Evolutionary conservation across 805 yeast species (phyloP).

Genomic region (Zygosaccharomyces bisporus): DNA sequence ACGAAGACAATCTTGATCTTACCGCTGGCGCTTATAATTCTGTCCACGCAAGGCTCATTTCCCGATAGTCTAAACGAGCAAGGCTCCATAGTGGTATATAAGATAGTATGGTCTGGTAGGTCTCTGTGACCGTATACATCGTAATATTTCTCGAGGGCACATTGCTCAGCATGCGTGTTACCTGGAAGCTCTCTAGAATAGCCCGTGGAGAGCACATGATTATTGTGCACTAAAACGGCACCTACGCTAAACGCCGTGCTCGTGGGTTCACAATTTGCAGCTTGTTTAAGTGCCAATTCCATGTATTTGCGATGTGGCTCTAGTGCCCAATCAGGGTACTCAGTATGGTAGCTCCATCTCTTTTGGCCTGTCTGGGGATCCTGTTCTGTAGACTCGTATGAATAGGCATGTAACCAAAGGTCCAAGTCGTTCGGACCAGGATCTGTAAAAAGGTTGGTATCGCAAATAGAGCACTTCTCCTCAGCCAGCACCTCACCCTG

Average conservation of each 20-base stretch:
- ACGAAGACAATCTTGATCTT: constrained; percentile 73
- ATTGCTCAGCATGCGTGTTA: constrained; percentile 96
- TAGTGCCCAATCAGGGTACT: constrained; percentile 79
- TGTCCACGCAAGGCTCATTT: constrained; percentile 79
- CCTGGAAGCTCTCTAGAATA: constrained; percentile 89
- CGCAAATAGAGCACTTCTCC: constrained; percentile 61
- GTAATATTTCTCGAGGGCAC: constrained; percentile 77
- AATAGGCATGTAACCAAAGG: constrained; percentile 87
- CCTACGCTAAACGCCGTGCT: constrained; percentile 94
- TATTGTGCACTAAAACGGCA: constrained; percentile 68
- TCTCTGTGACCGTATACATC: constrained; percentile 31
- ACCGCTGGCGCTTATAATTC: constrained; percentile 53
- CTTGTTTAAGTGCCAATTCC: constrained; percentile 74
- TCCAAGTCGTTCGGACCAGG: constrained; percentile 87
- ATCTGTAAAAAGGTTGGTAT: constrained; percentile 68
- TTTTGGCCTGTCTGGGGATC: constrained; percentile 28
- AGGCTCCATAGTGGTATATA: constrained; percentile 97
- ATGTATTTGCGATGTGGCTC: constrained; percentile 56
- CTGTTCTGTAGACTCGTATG: constrained; percentile 55
- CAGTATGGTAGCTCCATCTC: constrained; percentile 72
- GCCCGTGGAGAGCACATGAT: constrained; percentile 68
- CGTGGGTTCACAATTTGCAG: constrained; percentile 75
- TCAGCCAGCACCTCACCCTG: constrained; percentile 66
- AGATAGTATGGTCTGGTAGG: constrained; percentile 71
- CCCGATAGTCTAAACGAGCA: constrained; percentile 89